Conservation (phyloP, 306 rosid genomes). For the Cucumis cinereus region DNA sequence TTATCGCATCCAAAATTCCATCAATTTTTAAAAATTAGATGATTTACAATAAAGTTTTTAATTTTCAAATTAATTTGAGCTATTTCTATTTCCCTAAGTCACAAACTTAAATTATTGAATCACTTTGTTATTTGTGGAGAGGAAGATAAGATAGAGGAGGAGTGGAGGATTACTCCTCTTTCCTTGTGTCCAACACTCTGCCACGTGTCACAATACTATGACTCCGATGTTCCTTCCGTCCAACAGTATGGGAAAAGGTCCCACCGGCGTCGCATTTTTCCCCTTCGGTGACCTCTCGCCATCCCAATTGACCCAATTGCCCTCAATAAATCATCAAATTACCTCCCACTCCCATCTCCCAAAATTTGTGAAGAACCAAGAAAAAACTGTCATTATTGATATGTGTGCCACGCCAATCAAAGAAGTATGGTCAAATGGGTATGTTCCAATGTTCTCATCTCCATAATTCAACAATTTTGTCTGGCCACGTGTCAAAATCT, state of each 20-base stretch:
- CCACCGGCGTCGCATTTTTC: constrained; percentile 1
- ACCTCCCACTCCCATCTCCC: not conserved
- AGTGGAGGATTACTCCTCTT: constrained; percentile 3
- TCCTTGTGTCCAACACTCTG: not conserved
- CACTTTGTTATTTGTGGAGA: not conserved
- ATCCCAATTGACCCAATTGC: not conserved
- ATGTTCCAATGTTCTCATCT: not conserved
- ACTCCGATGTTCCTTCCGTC: not conserved
- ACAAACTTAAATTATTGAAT: not conserved
- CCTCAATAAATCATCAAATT: not conserved
- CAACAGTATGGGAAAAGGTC: constrained; percentile 4
- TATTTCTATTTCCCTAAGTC: too few species aligned
- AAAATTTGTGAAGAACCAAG: not conserved
- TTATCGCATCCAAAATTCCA: too few species aligned
- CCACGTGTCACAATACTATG: constrained; percentile 1
- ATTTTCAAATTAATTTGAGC: too few species aligned
- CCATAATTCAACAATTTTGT: not conserved
- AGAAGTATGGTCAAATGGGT: not conserved
- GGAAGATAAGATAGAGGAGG: constrained; percentile 12
- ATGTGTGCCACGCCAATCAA: not conserved
- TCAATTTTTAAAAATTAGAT: too few species aligned
- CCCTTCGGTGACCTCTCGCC: not conserved
- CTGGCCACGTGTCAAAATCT: not conserved
- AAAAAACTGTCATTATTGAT: not conserved
- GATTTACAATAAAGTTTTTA: too few species aligned